Evolutionary conservation across 2,329 filamentous ascomycete species (phyloP).

Genomic region (Spiromastix sp.): DNA sequence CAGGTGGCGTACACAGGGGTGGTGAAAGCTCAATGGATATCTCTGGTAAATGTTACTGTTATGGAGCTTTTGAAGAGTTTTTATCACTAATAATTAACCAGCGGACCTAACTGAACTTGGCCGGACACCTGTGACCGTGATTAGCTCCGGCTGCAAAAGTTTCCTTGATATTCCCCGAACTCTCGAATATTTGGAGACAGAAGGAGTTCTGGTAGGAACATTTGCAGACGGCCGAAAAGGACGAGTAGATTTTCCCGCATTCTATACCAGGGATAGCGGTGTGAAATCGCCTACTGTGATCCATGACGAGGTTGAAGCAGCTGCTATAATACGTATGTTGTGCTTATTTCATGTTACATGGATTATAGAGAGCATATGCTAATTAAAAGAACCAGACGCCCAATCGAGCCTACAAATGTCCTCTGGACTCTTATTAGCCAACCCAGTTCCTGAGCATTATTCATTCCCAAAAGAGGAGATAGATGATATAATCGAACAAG

Average conservation of each 20-base stretch:
- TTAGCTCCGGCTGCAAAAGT: slow-evolving; percentile 88
- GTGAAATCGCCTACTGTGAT: slow-evolving; percentile 67
- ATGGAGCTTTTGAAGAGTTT: not conserved
- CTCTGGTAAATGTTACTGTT: slow-evolving; percentile 41
- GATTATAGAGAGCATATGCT: not conserved
- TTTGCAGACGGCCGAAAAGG: slow-evolving; percentile 73
- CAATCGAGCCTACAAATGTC: slow-evolving; percentile 62
- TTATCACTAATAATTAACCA: slow-evolving; percentile 10
- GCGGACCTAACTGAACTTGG: slow-evolving; percentile 92
- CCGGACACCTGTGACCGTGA: slow-evolving; percentile 74
- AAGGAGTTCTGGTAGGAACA: slow-evolving; percentile 69
- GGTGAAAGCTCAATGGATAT: slow-evolving; percentile 83
- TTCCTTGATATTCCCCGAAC: slow-evolving; percentile 89
- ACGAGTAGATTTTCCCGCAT: slow-evolving; percentile 76
- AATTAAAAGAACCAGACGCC: too few relatives aligned
- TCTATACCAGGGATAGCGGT: slow-evolving; percentile 84
- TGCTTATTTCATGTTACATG: slow-evolving; percentile 4
- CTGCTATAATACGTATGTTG: slow-evolving; percentile 66
- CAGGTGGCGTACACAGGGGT: slow-evolving; percentile 78
- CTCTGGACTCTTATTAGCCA: slow-evolving; percentile 79
- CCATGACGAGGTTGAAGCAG: slow-evolving; percentile 67
- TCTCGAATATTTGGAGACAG: slow-evolving; percentile 65
- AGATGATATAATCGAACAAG: slow-evolving; percentile 56
- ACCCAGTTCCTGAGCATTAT: slow-evolving; percentile 64
- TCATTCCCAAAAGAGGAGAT: slow-evolving; percentile 64